Base-by-base conservation (phyloP, 331 rosid genomes). In the Spiraea crenata region DNA sequence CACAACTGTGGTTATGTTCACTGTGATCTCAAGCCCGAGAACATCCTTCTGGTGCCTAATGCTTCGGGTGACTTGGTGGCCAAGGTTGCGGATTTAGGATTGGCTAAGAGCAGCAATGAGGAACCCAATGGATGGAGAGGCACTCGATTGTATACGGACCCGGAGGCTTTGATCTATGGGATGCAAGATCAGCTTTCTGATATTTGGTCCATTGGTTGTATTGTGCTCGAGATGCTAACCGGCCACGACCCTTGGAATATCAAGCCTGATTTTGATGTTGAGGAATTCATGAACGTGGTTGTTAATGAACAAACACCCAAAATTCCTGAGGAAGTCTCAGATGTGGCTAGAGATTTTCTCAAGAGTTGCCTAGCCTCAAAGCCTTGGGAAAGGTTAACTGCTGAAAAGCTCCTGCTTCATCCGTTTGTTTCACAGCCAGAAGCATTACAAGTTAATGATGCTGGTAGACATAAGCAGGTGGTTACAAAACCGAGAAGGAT, bases 121-220 rank as follows among this genome's bases (percentile, higher is more conserved):
- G 10, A 3, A 3, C 55, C 47, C 25, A 10, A 42, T n/a, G 57
- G 64, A 37, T 52, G 62, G 77, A 60, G 77, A 5, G 82, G 82
- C 6, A 77, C 82, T 12, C 82, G 69, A 11, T 41, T 65, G 16
- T 78, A 31, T 37, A 57, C 65, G 73, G 56, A 77, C 10, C 82
- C 77, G 31, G 77, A 78, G 35, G 39, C 64, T 3, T 69, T 72
- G 25, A 64, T 4, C 40, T 12, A 8, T 16, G 65, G 58, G 5
- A 50, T 45, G 42, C 65, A 71, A 17, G 60, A 51, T 46, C 45
- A 76, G 38, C 67, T 67, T 5, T 65, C 66, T 55, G 77, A 72
- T 60, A 9, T 77, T 17, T 77, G 81, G 81, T 75, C 81, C n/a
- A 59, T 77, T 8, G 77, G 77, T 31, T 77, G 81, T 58, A 61